A percentile compares a stretch with the other conserved stretches of the same genome.
Conservation (phyloP, 495 filamentous ascomycete species). For the Trichoderma reesei region DNA sequence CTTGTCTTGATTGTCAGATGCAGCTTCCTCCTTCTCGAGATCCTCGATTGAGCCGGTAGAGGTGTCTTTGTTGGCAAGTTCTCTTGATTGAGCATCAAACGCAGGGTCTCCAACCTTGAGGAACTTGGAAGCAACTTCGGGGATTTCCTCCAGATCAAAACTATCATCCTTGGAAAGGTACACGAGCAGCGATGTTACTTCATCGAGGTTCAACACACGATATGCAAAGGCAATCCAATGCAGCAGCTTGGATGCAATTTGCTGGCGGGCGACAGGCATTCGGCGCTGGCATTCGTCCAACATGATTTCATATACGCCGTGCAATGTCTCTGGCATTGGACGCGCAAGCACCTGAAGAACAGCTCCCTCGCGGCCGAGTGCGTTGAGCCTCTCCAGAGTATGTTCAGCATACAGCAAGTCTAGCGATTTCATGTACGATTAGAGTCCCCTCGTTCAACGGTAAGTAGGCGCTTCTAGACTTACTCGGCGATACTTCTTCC, state of each 20-base stretch:
- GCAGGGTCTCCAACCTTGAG: slow-evolving; percentile 8
- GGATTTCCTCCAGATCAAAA: slow-evolving; percentile 11
- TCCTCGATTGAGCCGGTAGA: slow-evolving; percentile 10
- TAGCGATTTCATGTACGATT: not conserved
- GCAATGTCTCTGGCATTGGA: slow-evolving; percentile 13
- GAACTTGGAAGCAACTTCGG: slow-evolving; percentile 6
- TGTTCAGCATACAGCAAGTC: slow-evolving; percentile 20
- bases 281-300: slow-evolving; percentile 15
- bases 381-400: slow-evolving; percentile 15
- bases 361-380: slow-evolving; percentile 16
- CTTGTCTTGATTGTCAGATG: slow-evolving; percentile 11
- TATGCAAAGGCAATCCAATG: slow-evolving; percentile 17
- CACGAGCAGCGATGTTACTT: slow-evolving; percentile 14
- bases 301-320: slow-evolving; percentile 16
- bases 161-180: slow-evolving; percentile 12
- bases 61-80: not conserved
- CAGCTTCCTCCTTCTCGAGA: slow-evolving; percentile 13
- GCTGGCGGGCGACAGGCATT: slow-evolving; percentile 11
- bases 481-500: slow-evolving; percentile 12
- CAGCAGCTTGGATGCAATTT: slow-evolving; percentile 15
- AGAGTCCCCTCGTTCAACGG: too few relatives aligned
- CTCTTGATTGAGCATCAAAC: not conserved
- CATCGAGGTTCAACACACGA: slow-evolving; percentile 16
- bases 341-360: slow-evolving; percentile 14
- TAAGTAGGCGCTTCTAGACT: not conserved